Conservation (phyloP, 441 rosid species). For the Arabidopsis hybrid region DNA sequence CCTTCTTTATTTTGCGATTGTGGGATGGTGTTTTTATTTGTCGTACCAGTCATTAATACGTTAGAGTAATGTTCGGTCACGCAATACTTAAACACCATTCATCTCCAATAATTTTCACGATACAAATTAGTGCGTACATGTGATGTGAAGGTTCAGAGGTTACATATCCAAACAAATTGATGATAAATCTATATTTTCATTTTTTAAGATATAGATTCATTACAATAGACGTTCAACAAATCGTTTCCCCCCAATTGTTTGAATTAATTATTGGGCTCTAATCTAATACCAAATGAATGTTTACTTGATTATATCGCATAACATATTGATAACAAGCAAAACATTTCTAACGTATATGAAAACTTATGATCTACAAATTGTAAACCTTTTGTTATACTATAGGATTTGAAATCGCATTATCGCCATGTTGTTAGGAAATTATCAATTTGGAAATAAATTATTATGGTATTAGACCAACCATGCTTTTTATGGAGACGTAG, state of each 20-base stretch:
- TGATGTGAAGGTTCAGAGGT: constrained; percentile 8
- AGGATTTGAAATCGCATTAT: not conserved
- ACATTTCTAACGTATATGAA: not conserved
- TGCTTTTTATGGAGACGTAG: not conserved
- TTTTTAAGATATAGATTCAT: not conserved
- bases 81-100: constrained; percentile 11
- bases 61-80: constrained; percentile 23
- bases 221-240: not conserved
- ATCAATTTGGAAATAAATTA: not conserved
- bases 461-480: constrained; percentile 32
- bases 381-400: not conserved
- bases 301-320: not conserved
- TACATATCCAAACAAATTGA: not conserved
- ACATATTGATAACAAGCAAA: not conserved
- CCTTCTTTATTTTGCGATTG: constrained; percentile 27
- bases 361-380: not conserved
- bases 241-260: not conserved
- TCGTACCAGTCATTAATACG: constrained; percentile 3
- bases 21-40: constrained; percentile 20
- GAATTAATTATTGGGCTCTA: not conserved
- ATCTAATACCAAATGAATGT: not conserved
- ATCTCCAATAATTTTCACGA: not conserved
- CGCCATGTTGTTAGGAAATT: constrained; percentile 10
- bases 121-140: constrained; percentile 17
- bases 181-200: not conserved